Conservation (phyloP, 805 yeast genomes). For the Pichia ethanolica region DNA sequence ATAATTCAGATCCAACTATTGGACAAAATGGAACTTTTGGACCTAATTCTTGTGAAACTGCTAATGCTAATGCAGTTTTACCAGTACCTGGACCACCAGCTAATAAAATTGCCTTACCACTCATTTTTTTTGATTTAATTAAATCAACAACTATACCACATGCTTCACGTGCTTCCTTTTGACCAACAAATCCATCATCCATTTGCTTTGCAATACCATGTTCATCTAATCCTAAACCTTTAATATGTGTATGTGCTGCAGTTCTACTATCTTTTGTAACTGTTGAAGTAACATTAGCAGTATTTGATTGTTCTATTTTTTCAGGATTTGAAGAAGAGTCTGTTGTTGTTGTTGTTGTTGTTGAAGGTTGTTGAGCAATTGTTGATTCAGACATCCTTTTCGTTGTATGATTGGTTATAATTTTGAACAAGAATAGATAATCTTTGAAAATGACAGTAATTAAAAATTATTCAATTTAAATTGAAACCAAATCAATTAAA, state of each 20-base stretch:
- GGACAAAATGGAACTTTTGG: constrained; percentile 90
- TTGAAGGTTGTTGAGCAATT: neutral
- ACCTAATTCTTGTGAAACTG: constrained; percentile 67
- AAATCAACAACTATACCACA: constrained; percentile 90
- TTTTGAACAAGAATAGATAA: no score
- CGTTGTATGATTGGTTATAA: no score
- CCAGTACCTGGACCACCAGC: constrained; percentile 99
- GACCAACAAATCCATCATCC: constrained; percentile 97
- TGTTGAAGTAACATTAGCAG: constrained; percentile 11
- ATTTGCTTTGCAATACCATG: constrained; percentile 73
- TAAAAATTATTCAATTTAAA: no score
- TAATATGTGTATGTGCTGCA: constrained; percentile 97
- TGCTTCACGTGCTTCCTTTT: constrained; percentile 81
- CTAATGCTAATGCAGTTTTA: constrained; percentile 97
- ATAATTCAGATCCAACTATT: constrained; percentile 89
- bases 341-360: neutral
- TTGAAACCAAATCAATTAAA: no score
- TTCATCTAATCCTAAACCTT: constrained; percentile 95
- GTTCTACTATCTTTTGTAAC: constrained; percentile 25
- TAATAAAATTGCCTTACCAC: constrained; percentile 90
- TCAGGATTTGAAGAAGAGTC: neutral
- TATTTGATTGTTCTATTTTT: constrained; percentile 1
- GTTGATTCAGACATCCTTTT: constrained; percentile 5
- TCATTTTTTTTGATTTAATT: constrained; percentile 90
- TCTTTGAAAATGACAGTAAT: no score